Evolutionary conservation across 352 stramenopile species (phyloP), one percentile per base, ranked within the genome.

Genomic region (Pythium sp.): DNA sequence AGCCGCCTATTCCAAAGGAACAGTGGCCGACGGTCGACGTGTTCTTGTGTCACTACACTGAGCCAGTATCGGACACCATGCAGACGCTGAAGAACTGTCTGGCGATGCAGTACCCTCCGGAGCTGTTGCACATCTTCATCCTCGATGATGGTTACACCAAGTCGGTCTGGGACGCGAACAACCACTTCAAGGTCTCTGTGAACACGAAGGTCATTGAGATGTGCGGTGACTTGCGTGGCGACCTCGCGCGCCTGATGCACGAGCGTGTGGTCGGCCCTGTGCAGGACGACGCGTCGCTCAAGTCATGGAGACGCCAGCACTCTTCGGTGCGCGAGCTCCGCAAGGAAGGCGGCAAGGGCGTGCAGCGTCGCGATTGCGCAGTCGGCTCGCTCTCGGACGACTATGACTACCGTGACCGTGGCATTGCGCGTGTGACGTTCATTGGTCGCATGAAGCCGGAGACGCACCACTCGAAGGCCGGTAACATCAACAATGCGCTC

Each of bases 401-500:
- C 77, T 94, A 96, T 65, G 89, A 96, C 72, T 96, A 96, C 83
- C 87, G 89, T 85, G 84, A 96, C 74, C 86, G 83, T 72, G 89
- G 89, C 46, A 90, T 94, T 28, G 86, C 89, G 34, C 86, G 83
- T 71, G 87, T 96, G 67, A 94, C 87, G 3, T 96, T 95, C 57
- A 80, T 95, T 53, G 89, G 89, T 71, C 87, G 89, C 59, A 94
- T 96, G 86, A 96, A 96, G 65, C 89, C 89, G 1, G 86, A 93
- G 67, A 84, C 79, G 64, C 90, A 97, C 68, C 87, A 97, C 82
- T 95, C 89, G 32, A 97, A 97, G 78, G 90, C 90, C 58, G 90
- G 90, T 79, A 97, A 97, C 84, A 95, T 97, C 69, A 97, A 97
- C 83, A 97, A 97, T 67, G 75, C 70, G 9, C 65, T 97, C 47